These are phyloP conservation scores for Eremothecium cymbalariae DNA, from an alignment of 1,139 yeast genomes.

Conservation along the genomic window DNA sequence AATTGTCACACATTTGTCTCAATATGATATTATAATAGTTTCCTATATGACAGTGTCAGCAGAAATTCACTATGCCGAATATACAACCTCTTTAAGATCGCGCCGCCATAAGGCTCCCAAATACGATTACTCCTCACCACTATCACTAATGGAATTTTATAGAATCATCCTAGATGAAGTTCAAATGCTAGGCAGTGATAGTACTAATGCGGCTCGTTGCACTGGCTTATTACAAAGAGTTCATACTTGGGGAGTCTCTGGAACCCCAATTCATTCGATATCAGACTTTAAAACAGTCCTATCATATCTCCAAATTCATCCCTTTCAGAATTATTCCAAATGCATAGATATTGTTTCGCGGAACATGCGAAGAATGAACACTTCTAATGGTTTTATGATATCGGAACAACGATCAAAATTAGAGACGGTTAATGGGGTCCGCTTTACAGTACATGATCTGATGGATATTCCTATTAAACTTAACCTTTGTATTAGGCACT, in stretches of 20 bases:
- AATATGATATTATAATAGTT: slow-evolving; percentile 73
- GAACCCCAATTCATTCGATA: slow-evolving; percentile 73
- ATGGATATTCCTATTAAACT: slow-evolving; percentile 19
- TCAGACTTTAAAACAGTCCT: slow-evolving; percentile 64
- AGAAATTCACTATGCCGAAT: slow-evolving; percentile 77
- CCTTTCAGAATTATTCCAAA: slow-evolving; percentile 39
- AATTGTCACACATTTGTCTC: slow-evolving; percentile 32
- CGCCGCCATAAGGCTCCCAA: slow-evolving; percentile 35
- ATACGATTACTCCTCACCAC: slow-evolving; percentile 65
- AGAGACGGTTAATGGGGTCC: slow-evolving; percentile 16
- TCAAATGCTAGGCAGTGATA: slow-evolving; percentile 76
- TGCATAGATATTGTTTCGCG: slow-evolving; percentile 5
- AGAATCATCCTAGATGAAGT: slow-evolving; percentile 87
- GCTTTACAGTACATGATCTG: slow-evolving; percentile 20
- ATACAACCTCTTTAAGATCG: slow-evolving; percentile 51
- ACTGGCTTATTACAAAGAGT: slow-evolving; percentile 72
- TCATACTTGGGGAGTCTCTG: slow-evolving; percentile 96
- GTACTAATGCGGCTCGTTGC: slow-evolving; percentile 69
- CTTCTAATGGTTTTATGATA: not conserved
- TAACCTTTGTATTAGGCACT: slow-evolving; percentile 60
- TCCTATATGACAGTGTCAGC: slow-evolving; percentile 62
- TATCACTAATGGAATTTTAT: slow-evolving; percentile 82
- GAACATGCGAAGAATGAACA: slow-evolving; percentile 3
- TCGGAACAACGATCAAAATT: not conserved
- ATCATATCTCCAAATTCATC: slow-evolving; percentile 56